Evolutionary conservation across 768 basidiomycete species (phyloP).

Genomic region (Mycena epipterygia): DNA sequence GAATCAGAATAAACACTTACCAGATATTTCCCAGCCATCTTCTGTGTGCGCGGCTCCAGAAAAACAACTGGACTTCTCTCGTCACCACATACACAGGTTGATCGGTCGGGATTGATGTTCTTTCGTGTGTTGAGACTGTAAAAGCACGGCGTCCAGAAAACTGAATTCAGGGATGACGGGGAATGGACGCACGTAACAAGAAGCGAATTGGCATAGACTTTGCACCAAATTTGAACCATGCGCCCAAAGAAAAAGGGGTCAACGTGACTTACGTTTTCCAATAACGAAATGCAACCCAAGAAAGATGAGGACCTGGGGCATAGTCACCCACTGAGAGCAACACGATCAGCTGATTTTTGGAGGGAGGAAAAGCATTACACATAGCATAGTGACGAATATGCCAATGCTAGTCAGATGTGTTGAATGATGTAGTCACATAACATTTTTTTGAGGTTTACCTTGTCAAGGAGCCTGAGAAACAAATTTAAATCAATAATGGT

Average conservation of each 20-base stretch:
- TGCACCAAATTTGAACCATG: background rate
- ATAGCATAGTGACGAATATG: constrained; percentile 62
- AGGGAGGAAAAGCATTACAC: constrained; percentile 43
- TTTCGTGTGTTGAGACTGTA: too few species aligned
- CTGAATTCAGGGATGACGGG: too few species aligned
- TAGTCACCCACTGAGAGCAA: background rate
- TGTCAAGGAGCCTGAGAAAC: constrained; percentile 50
- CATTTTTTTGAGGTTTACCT: constrained; percentile 46
- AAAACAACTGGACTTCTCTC: too few species aligned
- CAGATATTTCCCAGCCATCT: too few species aligned
- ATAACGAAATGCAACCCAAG: background rate
- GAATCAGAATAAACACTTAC: too few species aligned
- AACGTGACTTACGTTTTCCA: background rate
- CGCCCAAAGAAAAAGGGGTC: background rate
- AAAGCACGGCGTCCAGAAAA: too few species aligned
- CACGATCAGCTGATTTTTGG: background rate
- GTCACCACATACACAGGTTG: too few species aligned
- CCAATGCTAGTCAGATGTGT: constrained; percentile 47
- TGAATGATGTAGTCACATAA: background rate
- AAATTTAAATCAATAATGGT: background rate
- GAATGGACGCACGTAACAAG: background rate
- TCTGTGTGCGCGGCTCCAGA: too few species aligned
- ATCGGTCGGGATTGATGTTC: too few species aligned
- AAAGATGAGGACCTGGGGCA: background rate
- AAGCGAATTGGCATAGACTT: background rate